A percentile compares a stretch with the other conserved stretches of the same genome.
These are phyloP conservation scores for Lupinus albus DNA, from an alignment of 306 rosid species.

Conservation along the genomic window DNA sequence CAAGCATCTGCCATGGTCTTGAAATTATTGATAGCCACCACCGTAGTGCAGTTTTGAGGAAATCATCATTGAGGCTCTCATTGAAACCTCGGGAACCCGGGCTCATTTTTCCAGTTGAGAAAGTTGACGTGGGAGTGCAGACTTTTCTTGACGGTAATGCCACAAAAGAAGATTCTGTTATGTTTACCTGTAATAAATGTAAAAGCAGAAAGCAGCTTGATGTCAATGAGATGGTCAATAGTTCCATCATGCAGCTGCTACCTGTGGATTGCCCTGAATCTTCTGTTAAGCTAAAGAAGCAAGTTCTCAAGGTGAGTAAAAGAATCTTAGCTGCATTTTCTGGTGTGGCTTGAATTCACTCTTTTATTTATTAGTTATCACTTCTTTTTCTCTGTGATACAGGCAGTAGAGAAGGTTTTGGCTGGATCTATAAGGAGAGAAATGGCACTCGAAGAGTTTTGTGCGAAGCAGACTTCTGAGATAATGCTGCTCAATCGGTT, in stretches of 20 bases:
- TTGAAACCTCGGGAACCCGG: slow-evolving; percentile 57
- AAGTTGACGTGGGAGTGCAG: slow-evolving; percentile 76
- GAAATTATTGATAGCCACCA: slow-evolving; percentile 62
- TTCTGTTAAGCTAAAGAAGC: slow-evolving; percentile 65
- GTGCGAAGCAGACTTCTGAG: slow-evolving; percentile 75
- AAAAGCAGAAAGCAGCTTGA: slow-evolving; percentile 60
- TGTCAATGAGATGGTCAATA: slow-evolving; percentile 48
- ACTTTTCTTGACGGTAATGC: slow-evolving; percentile 42
- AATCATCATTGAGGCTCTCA: slow-evolving; percentile 61
- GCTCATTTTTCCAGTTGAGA: slow-evolving; percentile 49
- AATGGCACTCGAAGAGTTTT: slow-evolving; percentile 82
- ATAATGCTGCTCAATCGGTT: slow-evolving; percentile 79
- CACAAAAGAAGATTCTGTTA: slow-evolving; percentile 48
- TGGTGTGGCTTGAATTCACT: slow-evolving; percentile 16
- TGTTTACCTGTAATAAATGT: slow-evolving; percentile 59
- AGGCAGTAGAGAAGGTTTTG: slow-evolving; percentile 90
- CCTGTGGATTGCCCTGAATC: slow-evolving; percentile 62
- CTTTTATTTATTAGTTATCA: slow-evolving; percentile 31
- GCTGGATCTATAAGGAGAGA: slow-evolving; percentile 94
- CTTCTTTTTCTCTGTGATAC: slow-evolving; percentile 29
- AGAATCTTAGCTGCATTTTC: slow-evolving; percentile 35
- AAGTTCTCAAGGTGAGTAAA: slow-evolving; percentile 72
- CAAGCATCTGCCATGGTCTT: slow-evolving; percentile 77
- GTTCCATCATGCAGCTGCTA: slow-evolving; percentile 60
- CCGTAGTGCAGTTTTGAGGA: slow-evolving; percentile 56